Evolutionary conservation across 768 basidiomycete species (phyloP), one percentile per base, ranked within the genome.

Genomic region (Hericium coralloides): DNA sequence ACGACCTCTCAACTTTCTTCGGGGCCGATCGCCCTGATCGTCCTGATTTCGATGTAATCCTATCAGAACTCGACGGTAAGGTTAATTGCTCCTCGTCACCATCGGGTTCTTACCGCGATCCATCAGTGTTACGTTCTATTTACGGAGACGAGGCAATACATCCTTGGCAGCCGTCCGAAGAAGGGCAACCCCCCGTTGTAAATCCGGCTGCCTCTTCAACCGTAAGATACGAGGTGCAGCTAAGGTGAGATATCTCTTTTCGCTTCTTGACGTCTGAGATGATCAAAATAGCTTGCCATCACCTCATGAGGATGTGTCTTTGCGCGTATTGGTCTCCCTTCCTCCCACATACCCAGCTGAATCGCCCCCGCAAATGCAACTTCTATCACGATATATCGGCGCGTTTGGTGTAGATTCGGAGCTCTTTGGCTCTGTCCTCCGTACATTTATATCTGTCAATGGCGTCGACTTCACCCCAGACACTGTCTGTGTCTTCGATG

Each of bases 401-500:
- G 76, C 87, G 2, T 93, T 85, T 64, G 83, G 86, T 18, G 85
- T 87, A 1, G 84, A 90, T 62, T 73, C 87, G 9, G 68, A 69
- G 15, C 77, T 94, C 17, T 95, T 94, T 65, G 90, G 89, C 22
- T 79, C 79, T 1, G 77, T 92, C 38, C 74, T 93, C 18, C 80
- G 87, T 39, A 93, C 88, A 0, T 95, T 80, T 67, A 91, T 94
- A 55, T 92, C 92, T 3, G 66, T 76, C 20, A 79, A 77, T 55
- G 89, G 87, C 7, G 79, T 90, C n/a, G 87, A 91, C 60, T 95
- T 87, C 83, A 73, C 75, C 2, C 74, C 79, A 22, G 90, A 84
- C 31, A 76, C 74, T 1, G 84, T 93, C 17, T 92, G 89, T 60
- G 87, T 94, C 12, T 95, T 93, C 65, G 92, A 95, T 60, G 92